These are phyloP conservation scores for Xylariaceae sp. DNA, from an alignment of 2,329 filamentous ascomycete genomes.

Conservation along the genomic window DNA sequence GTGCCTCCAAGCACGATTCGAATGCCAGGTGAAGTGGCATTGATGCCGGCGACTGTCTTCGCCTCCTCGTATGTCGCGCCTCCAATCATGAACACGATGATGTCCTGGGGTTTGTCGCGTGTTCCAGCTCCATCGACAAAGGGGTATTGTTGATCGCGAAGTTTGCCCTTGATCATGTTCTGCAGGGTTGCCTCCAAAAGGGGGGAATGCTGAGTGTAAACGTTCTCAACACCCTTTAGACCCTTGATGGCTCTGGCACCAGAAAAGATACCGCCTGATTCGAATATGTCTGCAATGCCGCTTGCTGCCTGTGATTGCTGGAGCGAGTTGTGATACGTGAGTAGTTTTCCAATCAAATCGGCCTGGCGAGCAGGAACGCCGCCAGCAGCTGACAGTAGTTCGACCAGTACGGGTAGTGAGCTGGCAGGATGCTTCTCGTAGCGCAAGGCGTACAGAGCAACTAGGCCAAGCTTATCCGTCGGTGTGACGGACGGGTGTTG, in stretches of 20 bases:
- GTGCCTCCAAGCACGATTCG: constrained; percentile 88
- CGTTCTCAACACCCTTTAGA: constrained; percentile 94
- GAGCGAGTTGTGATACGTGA: constrained; percentile 81
- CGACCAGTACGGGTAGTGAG: constrained; percentile 75
- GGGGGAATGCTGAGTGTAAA: constrained; percentile 96
- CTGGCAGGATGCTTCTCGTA: constrained; percentile 85
- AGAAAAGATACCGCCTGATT: constrained; percentile 84
- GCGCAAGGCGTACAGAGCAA: constrained; percentile 89
- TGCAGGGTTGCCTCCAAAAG: constrained; percentile 82
- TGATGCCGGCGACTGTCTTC: constrained; percentile 91
- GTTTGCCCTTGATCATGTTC: constrained; percentile 83
- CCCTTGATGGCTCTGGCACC: constrained; percentile 87
- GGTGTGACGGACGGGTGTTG: constrained; percentile 70
- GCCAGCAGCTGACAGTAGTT: constrained; percentile 80
- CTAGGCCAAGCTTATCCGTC: constrained; percentile 81
- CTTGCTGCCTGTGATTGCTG: constrained; percentile 70
- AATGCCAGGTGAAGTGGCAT: constrained; percentile 82
- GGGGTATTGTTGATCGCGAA: constrained; percentile 83
- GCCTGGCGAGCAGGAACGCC: constrained; percentile 70
- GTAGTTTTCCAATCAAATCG: constrained; percentile 73
- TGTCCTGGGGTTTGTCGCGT: constrained; percentile 92
- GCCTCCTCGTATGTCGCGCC: constrained; percentile 96
- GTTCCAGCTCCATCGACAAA: constrained; percentile 86
- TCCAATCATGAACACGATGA: constrained; percentile 90
- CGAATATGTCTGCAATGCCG: constrained; percentile 87